Conservation (phyloP, 108 stramenopile species). For the Poteriospumella lacustris region DNA sequence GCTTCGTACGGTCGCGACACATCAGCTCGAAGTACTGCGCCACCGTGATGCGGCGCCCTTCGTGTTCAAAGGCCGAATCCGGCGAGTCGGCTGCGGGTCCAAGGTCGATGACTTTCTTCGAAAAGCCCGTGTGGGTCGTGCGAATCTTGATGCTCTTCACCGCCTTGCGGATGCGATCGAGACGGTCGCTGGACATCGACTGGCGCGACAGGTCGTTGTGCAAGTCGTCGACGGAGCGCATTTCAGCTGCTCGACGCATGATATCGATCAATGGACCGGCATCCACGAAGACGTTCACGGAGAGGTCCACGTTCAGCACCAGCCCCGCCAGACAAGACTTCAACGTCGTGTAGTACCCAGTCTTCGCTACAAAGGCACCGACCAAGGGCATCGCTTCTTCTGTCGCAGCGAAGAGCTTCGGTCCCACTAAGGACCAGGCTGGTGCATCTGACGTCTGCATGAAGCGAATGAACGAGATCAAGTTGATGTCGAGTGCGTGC, state of each 20-base stretch:
- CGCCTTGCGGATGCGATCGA: no score
- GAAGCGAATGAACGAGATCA: not conserved
- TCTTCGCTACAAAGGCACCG: not conserved
- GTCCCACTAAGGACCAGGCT: constrained; percentile 8
- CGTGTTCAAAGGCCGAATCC: not conserved
- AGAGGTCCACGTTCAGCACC: not conserved
- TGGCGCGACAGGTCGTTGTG: not conserved
- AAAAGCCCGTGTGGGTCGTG: not conserved
- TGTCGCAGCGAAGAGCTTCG: not conserved
- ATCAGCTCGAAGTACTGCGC: constrained; percentile 22
- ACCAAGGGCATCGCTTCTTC: not conserved
- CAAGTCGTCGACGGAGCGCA: not conserved
- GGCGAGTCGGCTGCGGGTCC: constrained; percentile 11
- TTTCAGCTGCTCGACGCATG: not conserved
- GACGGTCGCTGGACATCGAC: not conserved
- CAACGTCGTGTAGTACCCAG: constrained; percentile 11
- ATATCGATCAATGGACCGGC: not conserved
- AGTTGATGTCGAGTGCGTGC: not conserved
- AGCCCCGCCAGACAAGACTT: constrained; percentile 18
- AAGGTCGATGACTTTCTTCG: not conserved
- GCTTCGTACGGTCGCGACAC: not conserved
- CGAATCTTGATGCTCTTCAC: constrained; percentile 13
- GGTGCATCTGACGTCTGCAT: not conserved
- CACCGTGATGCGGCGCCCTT: not conserved
- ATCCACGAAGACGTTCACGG: constrained; percentile 10